A percentile compares a stretch with the other conserved stretches of the same genome.
Evolutionary conservation across 2,329 filamentous ascomycete species (phyloP).

Genomic region (Sporothrix inflata): DNA sequence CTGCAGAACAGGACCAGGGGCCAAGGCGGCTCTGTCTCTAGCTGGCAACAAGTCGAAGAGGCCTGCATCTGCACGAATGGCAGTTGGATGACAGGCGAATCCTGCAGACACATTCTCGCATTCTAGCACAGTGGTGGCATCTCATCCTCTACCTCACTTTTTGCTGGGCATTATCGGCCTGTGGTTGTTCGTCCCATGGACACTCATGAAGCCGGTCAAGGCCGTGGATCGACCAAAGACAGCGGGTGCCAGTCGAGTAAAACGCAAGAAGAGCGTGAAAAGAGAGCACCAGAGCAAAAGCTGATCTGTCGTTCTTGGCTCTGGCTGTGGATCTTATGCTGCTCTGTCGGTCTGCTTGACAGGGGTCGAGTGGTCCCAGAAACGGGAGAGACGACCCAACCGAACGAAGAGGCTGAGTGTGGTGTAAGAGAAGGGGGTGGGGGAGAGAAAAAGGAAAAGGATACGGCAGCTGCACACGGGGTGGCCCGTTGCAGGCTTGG

Average conservation of each 20-base stretch:
- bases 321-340: constrained; percentile 19
- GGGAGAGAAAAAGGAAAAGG: not conserved
- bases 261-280: not conserved
- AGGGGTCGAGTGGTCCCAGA: constrained; percentile 8
- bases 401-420: constrained; percentile 16
- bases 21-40: not conserved
- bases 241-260: not conserved
- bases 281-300: not conserved
- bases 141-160: not conserved
- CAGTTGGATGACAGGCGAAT: constrained; percentile 1
- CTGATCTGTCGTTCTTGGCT: constrained; percentile 14
- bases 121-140: not conserved
- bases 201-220: not conserved
- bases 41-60: not conserved
- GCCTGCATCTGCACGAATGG: not conserved
- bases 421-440: not conserved
- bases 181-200: constrained; percentile 6
- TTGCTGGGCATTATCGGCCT: not conserved
- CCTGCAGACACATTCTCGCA: not conserved
- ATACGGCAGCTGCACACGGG: not conserved
- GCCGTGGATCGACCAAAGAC: not conserved
- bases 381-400: not conserved
- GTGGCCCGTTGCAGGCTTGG: not conserved
- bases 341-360: not conserved
- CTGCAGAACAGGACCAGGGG: not conserved